Evolutionary conservation across 495 filamentous ascomycete species (phyloP).

Genomic region (Hamigera avellanea): DNA sequence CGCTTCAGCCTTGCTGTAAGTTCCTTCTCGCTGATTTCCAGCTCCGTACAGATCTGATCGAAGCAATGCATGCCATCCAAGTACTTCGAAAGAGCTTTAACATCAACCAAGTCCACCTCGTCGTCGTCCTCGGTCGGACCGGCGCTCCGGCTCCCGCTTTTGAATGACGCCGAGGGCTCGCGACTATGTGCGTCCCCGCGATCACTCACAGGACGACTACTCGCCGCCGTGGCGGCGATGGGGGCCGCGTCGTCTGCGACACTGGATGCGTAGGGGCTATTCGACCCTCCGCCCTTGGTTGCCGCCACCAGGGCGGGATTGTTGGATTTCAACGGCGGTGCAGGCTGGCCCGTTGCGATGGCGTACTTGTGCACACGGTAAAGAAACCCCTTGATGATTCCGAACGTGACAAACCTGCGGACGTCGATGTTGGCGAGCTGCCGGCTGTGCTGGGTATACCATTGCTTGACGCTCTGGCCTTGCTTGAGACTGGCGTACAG

Average conservation of each 20-base stretch:
- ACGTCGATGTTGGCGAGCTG: slow-evolving; percentile 68
- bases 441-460: slow-evolving; percentile 60
- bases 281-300: slow-evolving; percentile 30
- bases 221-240: slow-evolving; percentile 3
- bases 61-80: slow-evolving; percentile 75
- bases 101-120: slow-evolving; percentile 26
- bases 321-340: slow-evolving; percentile 14
- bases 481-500: slow-evolving; percentile 72
- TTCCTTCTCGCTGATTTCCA: slow-evolving; percentile 46
- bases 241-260: slow-evolving; percentile 21
- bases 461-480: slow-evolving; percentile 69
- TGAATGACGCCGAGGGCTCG: slow-evolving; percentile 17
- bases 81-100: slow-evolving; percentile 47
- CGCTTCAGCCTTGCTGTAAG: slow-evolving; percentile 39
- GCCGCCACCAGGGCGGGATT: slow-evolving; percentile 42
- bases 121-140: slow-evolving; percentile 24
- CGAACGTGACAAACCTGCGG: slow-evolving; percentile 85
- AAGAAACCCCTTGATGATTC: slow-evolving; percentile 89
- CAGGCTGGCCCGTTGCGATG: slow-evolving; percentile 41
- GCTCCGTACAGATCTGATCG: slow-evolving; percentile 83
- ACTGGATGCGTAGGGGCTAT: slow-evolving; percentile 28
- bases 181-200: slow-evolving; percentile 7
- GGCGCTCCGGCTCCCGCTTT: slow-evolving; percentile 20
- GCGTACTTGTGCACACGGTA: slow-evolving; percentile 91
- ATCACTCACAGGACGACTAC: background rate